Percentiles rank a stretch among this genome's conserved stretches.
These are phyloP conservation scores for Xylariaceae sp. DNA, from an alignment of 2,329 filamentous ascomycete genomes.

Conservation along the genomic window DNA sequence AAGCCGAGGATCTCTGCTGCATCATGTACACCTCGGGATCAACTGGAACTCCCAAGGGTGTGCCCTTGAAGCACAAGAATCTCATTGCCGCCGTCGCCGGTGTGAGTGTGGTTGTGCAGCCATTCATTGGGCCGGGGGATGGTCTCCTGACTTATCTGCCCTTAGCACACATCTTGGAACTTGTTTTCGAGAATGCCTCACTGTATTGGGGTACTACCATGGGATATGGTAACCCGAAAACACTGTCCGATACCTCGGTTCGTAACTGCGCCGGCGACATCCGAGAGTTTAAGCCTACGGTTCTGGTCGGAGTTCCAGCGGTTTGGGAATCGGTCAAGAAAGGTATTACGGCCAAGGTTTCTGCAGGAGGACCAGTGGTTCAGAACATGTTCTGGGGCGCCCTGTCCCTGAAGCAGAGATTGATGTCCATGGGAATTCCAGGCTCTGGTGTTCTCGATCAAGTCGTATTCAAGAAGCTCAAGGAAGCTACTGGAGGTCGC, in stretches of 20 bases:
- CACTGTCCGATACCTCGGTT: conserved; percentile 75
- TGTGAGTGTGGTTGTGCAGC: conserved; percentile 71
- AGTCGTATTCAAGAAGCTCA: conserved; percentile 86
- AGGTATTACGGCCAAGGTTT: conserved; percentile 74
- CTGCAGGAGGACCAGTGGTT: conserved; percentile 61
- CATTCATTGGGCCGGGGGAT: conserved; percentile 74
- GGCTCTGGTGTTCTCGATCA: conserved; percentile 69
- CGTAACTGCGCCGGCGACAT: conserved; percentile 87
- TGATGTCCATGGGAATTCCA: conserved; percentile 53
- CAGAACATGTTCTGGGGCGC: conserved; percentile 70
- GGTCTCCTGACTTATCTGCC: conserved; percentile 79
- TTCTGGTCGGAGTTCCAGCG: conserved; percentile 81
- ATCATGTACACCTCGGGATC: conserved; percentile 73
- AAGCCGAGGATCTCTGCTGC: conserved; percentile 72
- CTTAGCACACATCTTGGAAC: conserved; percentile 84
- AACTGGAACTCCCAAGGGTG: conserved; percentile 79
- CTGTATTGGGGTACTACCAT: conserved; percentile 83
- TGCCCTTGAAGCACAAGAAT: conserved; percentile 68
- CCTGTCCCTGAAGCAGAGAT: conserved; percentile 46
- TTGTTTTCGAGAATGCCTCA: conserved; percentile 81
- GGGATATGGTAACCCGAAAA: conserved; percentile 85
- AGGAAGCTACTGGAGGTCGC: conserved; percentile 79
- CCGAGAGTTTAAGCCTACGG: conserved; percentile 74
- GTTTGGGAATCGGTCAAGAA: conserved; percentile 94
- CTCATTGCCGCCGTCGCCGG: conserved; percentile 75